Conservation (phyloP, 108 stramenopile genomes). For the Aurantiochytrium sp. region DNA sequence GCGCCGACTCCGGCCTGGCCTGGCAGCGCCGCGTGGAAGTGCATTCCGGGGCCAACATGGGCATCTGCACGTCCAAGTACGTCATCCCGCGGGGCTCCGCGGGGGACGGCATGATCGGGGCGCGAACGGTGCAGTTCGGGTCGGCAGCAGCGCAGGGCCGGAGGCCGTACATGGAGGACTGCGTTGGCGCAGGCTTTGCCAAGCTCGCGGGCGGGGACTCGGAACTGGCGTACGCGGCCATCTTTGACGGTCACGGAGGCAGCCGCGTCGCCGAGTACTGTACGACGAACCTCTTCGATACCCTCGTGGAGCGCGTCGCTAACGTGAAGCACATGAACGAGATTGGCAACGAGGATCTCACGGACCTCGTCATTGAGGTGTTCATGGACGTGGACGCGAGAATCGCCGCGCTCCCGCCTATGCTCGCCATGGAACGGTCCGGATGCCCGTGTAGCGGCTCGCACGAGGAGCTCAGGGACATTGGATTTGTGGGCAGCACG, state of each 20-base stretch:
- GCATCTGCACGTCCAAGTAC: neutral
- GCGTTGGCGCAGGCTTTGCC: neutral
- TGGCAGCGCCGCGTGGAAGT: no score
- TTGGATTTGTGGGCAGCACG: neutral
- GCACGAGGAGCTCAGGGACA: neutral
- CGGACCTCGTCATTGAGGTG: neutral
- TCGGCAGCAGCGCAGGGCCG: neutral
- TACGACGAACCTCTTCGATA: neutral
- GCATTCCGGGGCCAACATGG: neutral
- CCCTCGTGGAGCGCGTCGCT: neutral
- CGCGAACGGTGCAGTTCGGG: neutral
- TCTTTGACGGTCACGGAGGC: slow-evolving; percentile 26
- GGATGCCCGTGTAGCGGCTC: neutral
- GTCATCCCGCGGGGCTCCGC: neutral
- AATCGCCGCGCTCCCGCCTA: neutral
- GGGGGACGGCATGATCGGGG: neutral
- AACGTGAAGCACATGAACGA: neutral
- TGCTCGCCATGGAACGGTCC: neutral
- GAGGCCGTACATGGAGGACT: slow-evolving; percentile 8
- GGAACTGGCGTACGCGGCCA: neutral
- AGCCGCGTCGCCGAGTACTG: slow-evolving; percentile 22
- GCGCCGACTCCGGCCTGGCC: no score
- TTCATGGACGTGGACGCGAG: neutral
- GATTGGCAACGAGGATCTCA: neutral
- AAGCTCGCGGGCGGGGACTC: neutral